These are phyloP conservation scores for Pseudohalonectria lignicola DNA, from an alignment of 2,329 filamentous ascomycete genomes.

Conservation along the genomic window DNA sequence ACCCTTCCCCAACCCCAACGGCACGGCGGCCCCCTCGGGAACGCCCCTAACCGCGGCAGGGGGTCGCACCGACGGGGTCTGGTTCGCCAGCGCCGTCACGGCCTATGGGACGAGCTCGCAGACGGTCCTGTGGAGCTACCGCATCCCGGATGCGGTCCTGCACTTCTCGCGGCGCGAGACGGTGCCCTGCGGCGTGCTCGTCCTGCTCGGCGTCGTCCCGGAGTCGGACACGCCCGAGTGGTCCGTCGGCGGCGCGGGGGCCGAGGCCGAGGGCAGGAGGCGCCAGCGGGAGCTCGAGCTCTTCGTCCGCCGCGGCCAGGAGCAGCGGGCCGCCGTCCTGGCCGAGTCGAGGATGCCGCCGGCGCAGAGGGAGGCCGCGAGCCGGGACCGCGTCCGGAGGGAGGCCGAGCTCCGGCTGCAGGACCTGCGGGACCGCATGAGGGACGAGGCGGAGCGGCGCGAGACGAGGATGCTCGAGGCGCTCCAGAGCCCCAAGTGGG, in stretches of 20 bases:
- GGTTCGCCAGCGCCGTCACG: constrained; percentile 46
- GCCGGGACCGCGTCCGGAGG: constrained; percentile 25
- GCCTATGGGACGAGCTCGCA: constrained; percentile 41
- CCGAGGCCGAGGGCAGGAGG: constrained; percentile 24
- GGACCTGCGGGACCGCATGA: constrained; percentile 30
- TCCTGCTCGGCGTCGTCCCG: constrained; percentile 38
- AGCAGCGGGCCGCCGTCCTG: constrained; percentile 27
- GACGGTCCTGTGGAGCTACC: constrained; percentile 50
- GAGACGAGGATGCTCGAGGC: constrained; percentile 37
- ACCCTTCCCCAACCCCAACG: too few relatives aligned
- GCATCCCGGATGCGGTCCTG: constrained; percentile 40
- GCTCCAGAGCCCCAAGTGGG: constrained; percentile 42
- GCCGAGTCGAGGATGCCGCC: constrained; percentile 32
- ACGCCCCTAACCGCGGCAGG: constrained; percentile 10
- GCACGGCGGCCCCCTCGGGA: not conserved
- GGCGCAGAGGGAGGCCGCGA: constrained; percentile 27
- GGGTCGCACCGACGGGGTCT: constrained; percentile 30
- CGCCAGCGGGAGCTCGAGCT: constrained; percentile 20
- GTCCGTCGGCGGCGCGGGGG: constrained; percentile 17
- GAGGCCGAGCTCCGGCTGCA: constrained; percentile 33
- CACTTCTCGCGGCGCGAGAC: constrained; percentile 38
- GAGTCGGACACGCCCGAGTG: constrained; percentile 43
- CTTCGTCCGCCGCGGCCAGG: constrained; percentile 22
- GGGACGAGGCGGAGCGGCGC: constrained; percentile 26
- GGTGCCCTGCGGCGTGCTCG: constrained; percentile 48